Evolutionary conservation across 164 flowering plant genomes (phyloP).

Genomic region (Nymphaea thermarum): DNA sequence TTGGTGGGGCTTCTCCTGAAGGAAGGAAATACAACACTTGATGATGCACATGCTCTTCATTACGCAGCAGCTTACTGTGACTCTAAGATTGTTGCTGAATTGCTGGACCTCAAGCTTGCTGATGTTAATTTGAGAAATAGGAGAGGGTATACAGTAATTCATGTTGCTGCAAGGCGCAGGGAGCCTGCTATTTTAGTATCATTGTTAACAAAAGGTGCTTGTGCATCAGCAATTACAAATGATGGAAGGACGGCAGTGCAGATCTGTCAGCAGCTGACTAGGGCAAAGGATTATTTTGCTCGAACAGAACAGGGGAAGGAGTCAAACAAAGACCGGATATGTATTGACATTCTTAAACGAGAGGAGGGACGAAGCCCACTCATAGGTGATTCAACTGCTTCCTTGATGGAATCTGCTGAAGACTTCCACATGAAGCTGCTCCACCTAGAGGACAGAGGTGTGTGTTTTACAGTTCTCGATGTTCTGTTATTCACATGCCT

Average conservation of each 20-base stretch:
- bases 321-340: conserved; percentile 42
- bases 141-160: conserved; percentile 58
- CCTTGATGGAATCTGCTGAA: conserved; percentile 24
- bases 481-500: too few relatives aligned
- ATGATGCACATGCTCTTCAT: conserved; percentile 65
- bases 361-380: conserved; percentile 43
- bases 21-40: conserved; percentile 44
- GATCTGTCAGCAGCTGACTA: conserved; percentile 49
- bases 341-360: conserved; percentile 57
- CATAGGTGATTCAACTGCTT: conserved; percentile 17
- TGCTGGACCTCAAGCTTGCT: conserved; percentile 35
- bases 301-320: conserved; percentile 46
- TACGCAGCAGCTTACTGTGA: conserved; percentile 71
- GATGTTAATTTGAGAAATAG: conserved; percentile 39
- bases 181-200: conserved; percentile 56
- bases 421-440: conserved; percentile 41
- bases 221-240: conserved; percentile 30
- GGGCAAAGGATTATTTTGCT: conserved; percentile 54
- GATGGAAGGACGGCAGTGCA: conserved; percentile 48
- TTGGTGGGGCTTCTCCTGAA: conserved; percentile 43
- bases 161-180: conserved; percentile 63
- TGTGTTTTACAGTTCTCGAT: neutral
- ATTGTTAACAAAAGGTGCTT: conserved; percentile 46
- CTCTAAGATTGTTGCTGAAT: conserved; percentile 47
- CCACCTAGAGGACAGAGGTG: conserved; percentile 65